phyloP scores from a whole-genome alignment of 495 filamentous ascomycete species.

The Friedmanniomyces simplex region DNA sequence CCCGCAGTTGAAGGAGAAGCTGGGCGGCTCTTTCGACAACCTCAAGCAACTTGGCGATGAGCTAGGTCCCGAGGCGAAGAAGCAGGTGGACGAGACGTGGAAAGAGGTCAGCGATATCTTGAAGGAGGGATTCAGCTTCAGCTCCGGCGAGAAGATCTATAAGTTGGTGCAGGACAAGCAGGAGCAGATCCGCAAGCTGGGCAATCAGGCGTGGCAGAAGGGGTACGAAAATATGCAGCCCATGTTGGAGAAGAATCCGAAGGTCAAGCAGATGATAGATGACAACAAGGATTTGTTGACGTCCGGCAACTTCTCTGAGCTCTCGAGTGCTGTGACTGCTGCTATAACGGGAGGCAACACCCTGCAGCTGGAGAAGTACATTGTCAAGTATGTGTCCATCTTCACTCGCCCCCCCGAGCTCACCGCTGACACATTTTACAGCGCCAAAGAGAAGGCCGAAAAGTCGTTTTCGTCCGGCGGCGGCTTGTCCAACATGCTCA shows the following conservation, averaged over 20 bases:
- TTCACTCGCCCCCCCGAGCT: not conserved
- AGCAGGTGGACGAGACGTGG: conserved; percentile 57
- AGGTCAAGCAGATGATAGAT: conserved; percentile 53
- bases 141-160: conserved; percentile 42
- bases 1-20: conserved; percentile 53
- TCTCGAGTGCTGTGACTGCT: conserved; percentile 44
- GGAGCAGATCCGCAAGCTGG: conserved; percentile 48
- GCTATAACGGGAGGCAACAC: conserved; percentile 45
- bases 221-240: conserved; percentile 51
- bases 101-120: conserved; percentile 46
- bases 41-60: conserved; percentile 53
- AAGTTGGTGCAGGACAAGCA: conserved; percentile 55
- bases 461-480: not conserved
- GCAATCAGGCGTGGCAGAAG: conserved; percentile 55
- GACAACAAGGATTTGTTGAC: conserved; percentile 51
- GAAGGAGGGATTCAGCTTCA: conserved; percentile 40
- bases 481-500: conserved; percentile 29
- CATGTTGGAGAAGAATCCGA: conserved; percentile 54
- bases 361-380: conserved; percentile 47
- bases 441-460: conserved; percentile 14
- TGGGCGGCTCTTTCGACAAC: conserved; percentile 51
- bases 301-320: conserved; percentile 44
- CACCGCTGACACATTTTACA: conserved; percentile 1
- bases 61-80: conserved; percentile 58
- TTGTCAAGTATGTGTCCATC: conserved; percentile 30